A percentile compares a stretch with the other conserved stretches of the same genome.
These are phyloP conservation scores for Dacryopinax primogenitus DNA, from an alignment of 768 basidiomycete genomes.

Conservation along the genomic window DNA sequence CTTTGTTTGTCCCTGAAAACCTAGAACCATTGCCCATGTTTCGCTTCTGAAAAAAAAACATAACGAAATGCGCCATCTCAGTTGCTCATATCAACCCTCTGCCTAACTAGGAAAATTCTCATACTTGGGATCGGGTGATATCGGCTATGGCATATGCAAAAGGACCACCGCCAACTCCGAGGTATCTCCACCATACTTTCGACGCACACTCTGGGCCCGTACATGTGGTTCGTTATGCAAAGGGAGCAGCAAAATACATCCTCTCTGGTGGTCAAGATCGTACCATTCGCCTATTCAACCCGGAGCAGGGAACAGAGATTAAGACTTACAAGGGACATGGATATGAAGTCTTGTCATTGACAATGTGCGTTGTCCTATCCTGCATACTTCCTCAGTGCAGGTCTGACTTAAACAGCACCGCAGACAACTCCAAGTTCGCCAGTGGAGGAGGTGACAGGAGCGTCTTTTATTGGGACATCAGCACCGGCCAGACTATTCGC, in stretches of 20 bases:
- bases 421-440: conserved; percentile 89
- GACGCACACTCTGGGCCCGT: conserved; percentile 63
- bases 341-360: conserved; percentile 84
- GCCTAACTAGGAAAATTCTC: background rate
- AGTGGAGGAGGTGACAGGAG: conserved; percentile 89
- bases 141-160: background rate
- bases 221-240: conserved; percentile 83
- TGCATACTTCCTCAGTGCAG: background rate
- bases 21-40: too few relatives aligned
- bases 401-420: conserved; percentile 39
- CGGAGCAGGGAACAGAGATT: conserved; percentile 71
- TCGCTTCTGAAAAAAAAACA: too few relatives aligned
- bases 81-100: too few relatives aligned
- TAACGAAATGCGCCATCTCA: too few relatives aligned
- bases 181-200: background rate
- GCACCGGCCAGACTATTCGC: conserved; percentile 67
- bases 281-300: conserved; percentile 83
- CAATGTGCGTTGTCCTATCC: conserved; percentile 48
- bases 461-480: conserved; percentile 93
- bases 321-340: conserved; percentile 85
- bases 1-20: too few relatives aligned
- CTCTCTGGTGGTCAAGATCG: conserved; percentile 92
- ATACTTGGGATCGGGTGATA: background rate
- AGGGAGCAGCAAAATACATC: conserved; percentile 74
- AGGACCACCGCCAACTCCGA: background rate